These are phyloP conservation scores for Yarrowia alimentaria DNA, from an alignment of 805 yeast genomes.

Conservation along the genomic window DNA sequence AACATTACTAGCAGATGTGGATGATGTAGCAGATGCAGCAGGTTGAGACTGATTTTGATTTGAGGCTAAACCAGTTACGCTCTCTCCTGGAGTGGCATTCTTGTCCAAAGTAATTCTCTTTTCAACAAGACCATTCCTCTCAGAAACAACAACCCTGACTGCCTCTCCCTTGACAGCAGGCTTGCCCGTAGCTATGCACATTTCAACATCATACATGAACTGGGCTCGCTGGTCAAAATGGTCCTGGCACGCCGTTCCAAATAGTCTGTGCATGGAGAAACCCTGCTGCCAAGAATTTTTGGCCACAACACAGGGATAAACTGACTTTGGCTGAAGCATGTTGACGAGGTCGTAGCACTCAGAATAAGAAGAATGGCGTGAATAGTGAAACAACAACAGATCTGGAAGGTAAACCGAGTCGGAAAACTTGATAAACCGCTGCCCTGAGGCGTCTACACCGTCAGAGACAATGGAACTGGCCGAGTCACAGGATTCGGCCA, in stretches of 20 bases:
- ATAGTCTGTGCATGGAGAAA: conserved; percentile 15
- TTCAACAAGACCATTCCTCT: too few relatives aligned
- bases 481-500: conserved; percentile 2
- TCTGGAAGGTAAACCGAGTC: conserved; percentile 7
- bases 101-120: background rate
- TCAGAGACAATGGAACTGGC: conserved; percentile 5
- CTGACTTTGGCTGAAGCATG: conserved; percentile 6
- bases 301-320: conserved; percentile 21
- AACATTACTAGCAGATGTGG: background rate
- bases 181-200: too few relatives aligned
- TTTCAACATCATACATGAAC: conserved; percentile 11
- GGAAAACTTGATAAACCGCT: conserved; percentile 5
- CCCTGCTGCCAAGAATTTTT: conserved; percentile 7
- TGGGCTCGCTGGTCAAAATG: conserved; percentile 17
- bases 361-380: conserved; percentile 15
- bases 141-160: too few relatives aligned
- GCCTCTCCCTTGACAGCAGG: too few relatives aligned
- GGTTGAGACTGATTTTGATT: too few relatives aligned
- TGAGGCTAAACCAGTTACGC: too few relatives aligned
- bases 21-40: background rate
- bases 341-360: conserved; percentile 6
- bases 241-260: conserved; percentile 11
- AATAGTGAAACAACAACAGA: conserved; percentile 11
- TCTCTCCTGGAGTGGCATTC: background rate
- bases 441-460: conserved; percentile 1